Percentiles rank a stretch among this genome's conserved stretches.
These are phyloP conservation scores for Auxenochlorella pyrenoidosa DNA, from an alignment of 139 green algal genomes.

Conservation along the genomic window DNA sequence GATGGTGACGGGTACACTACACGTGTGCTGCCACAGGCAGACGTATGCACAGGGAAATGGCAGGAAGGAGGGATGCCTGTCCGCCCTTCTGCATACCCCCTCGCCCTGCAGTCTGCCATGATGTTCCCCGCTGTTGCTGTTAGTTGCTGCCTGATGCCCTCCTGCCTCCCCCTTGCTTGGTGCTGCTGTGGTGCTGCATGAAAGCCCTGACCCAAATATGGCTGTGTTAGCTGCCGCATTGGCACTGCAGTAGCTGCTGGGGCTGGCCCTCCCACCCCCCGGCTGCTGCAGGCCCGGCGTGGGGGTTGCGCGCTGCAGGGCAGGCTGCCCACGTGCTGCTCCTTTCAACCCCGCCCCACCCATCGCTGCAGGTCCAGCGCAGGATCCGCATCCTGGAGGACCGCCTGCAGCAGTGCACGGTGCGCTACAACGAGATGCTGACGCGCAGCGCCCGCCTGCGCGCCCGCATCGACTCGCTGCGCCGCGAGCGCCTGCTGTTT, in stretches of 20 bases:
- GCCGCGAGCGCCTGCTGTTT: slow-evolving; percentile 90
- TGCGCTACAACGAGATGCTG: slow-evolving; percentile 80
- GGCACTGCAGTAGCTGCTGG: too few species aligned
- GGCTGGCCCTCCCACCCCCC: too few species aligned
- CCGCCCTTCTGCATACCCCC: not conserved
- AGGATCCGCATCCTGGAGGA: slow-evolving; percentile 87
- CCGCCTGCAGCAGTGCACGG: slow-evolving; percentile 79
- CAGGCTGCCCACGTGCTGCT: too few species aligned
- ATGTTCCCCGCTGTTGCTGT: not conserved
- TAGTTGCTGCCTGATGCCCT: too few species aligned
- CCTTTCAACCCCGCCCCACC: not conserved
- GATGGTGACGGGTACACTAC: not conserved
- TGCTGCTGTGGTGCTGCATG: too few species aligned
- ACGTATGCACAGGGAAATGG: not conserved
- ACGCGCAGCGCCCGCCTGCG: slow-evolving; percentile 27
- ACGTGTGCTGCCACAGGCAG: too few species aligned
- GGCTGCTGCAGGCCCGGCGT: not conserved
- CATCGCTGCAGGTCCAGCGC: slow-evolving; percentile 60
- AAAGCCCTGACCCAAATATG: too few species aligned
- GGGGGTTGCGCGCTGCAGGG: not conserved
- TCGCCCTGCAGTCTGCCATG: not conserved
- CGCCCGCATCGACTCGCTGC: slow-evolving; percentile 83
- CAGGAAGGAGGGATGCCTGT: not conserved
- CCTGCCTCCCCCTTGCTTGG: too few species aligned
- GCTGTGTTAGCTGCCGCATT: too few species aligned